Percentiles rank a stretch among this genome's conserved stretches.
Conservation (phyloP, 768 basidiomycete species). For the Lanmaoa rubissima region DNA sequence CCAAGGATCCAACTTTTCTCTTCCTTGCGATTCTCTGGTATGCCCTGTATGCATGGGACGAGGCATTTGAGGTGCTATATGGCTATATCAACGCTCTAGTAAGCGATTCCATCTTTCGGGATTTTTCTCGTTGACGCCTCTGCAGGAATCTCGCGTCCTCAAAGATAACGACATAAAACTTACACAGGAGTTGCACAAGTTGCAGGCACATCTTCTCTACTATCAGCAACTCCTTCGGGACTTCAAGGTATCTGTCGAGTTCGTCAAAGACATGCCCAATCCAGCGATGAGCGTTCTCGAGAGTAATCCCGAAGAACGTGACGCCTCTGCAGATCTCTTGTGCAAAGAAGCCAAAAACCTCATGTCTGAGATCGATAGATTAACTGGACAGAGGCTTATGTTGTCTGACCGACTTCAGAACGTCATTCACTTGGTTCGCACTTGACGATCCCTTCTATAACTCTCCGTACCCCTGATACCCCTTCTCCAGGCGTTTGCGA, state of each 20-base stretch:
- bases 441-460: not conserved
- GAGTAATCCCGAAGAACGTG: conserved; percentile 1
- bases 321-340: conserved; percentile 38
- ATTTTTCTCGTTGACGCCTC: not conserved
- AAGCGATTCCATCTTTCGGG: conserved; percentile 8
- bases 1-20: conserved; percentile 53
- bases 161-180: conserved; percentile 39
- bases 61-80: conserved; percentile 52
- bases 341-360: conserved; percentile 47
- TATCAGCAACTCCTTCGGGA: conserved; percentile 54
- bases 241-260: conserved; percentile 48
- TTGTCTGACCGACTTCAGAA: conserved; percentile 34
- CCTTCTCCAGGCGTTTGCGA: conserved; percentile 51
- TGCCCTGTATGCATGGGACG: conserved; percentile 61
- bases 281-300: conserved; percentile 41
- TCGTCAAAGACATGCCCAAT: conserved; percentile 47
- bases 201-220: conserved; percentile 59
- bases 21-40: conserved; percentile 57
- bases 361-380: conserved; percentile 46
- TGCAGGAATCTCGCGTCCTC: conserved; percentile 48
- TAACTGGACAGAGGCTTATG: conserved; percentile 37
- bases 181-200: conserved; percentile 54
- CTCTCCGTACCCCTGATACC: not conserved
- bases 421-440: conserved; percentile 33
- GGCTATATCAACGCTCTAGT: conserved; percentile 50